Evolutionary conservation across 192 early-diverging fungal genomes (phyloP).

Genomic region (Haplosporangium gracile): DNA sequence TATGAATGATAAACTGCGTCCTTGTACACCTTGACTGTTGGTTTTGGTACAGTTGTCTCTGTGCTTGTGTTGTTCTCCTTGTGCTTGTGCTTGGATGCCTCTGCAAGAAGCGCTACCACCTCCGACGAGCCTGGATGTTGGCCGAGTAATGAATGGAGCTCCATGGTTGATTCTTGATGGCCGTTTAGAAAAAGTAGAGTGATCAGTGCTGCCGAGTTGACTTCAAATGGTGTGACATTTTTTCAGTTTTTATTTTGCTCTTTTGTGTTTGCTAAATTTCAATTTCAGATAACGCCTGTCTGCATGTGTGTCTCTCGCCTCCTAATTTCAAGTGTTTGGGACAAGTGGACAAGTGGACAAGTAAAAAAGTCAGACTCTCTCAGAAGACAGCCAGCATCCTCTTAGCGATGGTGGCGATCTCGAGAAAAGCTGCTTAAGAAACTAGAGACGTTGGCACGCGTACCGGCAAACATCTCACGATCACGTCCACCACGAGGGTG

Average conservation of each 20-base stretch:
- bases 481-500: constrained; percentile 13
- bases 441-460: constrained; percentile 27
- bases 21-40: constrained; percentile 49
- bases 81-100: neutral
- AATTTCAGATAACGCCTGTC: neutral
- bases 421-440: constrained; percentile 42
- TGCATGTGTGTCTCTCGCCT: neutral
- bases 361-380: too few species aligned
- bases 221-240: neutral
- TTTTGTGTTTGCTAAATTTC: too few species aligned
- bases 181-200: neutral
- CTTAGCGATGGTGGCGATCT: constrained; percentile 27
- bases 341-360: too few species aligned
- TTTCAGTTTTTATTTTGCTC: neutral
- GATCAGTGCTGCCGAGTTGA: neutral
- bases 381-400: neutral
- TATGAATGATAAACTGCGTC: constrained; percentile 61
- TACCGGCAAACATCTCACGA: constrained; percentile 28
- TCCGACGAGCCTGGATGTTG: constrained; percentile 11
- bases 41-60: constrained; percentile 7
- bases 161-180: constrained; percentile 18
- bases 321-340: neutral
- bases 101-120: neutral
- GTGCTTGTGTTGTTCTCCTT: too few species aligned
- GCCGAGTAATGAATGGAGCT: constrained; percentile 34